Evolutionary conservation across 2,329 filamentous ascomycete genomes (phyloP), one percentile per base, ranked within the genome.

Genomic region (Zasmidium cellare): DNA sequence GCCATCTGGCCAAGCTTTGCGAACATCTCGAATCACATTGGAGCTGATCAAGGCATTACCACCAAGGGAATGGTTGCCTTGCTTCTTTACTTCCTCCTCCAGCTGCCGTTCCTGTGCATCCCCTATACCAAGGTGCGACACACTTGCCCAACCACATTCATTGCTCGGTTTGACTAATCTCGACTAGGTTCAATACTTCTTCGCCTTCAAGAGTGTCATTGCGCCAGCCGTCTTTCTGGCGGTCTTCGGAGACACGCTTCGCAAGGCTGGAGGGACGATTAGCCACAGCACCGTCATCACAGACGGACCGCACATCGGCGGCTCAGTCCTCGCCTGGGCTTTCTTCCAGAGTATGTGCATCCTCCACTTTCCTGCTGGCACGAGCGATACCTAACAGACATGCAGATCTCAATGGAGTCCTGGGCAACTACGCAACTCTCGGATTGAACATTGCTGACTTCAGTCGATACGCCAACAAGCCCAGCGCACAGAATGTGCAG

Each of bases 1-100:
- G 80, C 81, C 0, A 83, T 84, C 60, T 85, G 83, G 80, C 84
- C 84, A 0, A 81, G 79, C 18, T 86, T 83, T 61, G 70, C 75
- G 0, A 75, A 74, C 0, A 74, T 86, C 12, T 74, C 76, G 0
- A 86, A 87, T 63, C 71, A 74, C 19, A 77, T 87, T n/a, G 76
- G 82, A 0, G 72, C 70, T 1, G 70, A 64, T 12, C 75, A 80
- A 46, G 83, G 83, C 16, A 84, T 85, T 35, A 79, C 79, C 2
- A 84, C 80, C 1, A 75, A 80, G 53, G 81, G 80, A 5, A 79
- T 87, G 79, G 68, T 83, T 44, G 77, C 75, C 31, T 84, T 84
- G 65, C 79, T 86, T 56, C 66, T 86, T n/a, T 84, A 82, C 63
- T 84, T 80, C 78, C 65, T 80, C 0, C 61, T 82, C 1, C 81